Conservation (phyloP, 1,284 basidiomycete species). For the Ceratobasidium papillatum region DNA sequence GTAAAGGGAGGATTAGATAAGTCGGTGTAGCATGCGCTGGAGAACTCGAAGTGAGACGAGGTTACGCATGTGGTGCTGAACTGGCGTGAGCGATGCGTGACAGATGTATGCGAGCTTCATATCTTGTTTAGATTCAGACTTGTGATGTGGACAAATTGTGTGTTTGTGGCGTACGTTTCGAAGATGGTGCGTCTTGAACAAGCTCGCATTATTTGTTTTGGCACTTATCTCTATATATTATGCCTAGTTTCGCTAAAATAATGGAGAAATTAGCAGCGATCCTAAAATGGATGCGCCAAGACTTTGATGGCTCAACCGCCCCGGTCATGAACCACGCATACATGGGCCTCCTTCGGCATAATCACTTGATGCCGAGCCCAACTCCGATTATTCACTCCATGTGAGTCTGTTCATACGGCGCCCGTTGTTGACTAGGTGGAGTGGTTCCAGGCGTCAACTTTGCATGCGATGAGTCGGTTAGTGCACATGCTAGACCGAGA, state of each 20-base stretch:
- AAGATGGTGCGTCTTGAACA: too few relatives aligned
- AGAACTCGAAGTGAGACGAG: neutral
- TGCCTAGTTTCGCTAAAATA: neutral
- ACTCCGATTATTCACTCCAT: neutral
- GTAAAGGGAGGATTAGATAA: neutral
- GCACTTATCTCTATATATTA: neutral
- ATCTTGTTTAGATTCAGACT: too few relatives aligned
- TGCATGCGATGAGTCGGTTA: neutral
- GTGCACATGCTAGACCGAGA: neutral
- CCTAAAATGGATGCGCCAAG: neutral
- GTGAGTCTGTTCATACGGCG: neutral
- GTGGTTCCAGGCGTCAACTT: neutral
- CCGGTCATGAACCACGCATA: neutral
- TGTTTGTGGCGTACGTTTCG: too few relatives aligned
- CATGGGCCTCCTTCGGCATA: slow-evolving; percentile 9
- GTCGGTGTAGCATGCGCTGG: neutral
- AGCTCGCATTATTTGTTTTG: neutral
- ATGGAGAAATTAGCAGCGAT: neutral
- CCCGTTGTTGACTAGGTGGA: neutral
- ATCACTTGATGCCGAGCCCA: slow-evolving; percentile 1
- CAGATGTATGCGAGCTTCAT: neutral
- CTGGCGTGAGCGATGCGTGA: neutral
- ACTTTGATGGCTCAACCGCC: neutral
- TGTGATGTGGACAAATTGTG: too few relatives aligned
- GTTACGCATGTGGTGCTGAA: neutral